Conservation (phyloP, 768 basidiomycete species). For the Calocybe indica region DNA sequence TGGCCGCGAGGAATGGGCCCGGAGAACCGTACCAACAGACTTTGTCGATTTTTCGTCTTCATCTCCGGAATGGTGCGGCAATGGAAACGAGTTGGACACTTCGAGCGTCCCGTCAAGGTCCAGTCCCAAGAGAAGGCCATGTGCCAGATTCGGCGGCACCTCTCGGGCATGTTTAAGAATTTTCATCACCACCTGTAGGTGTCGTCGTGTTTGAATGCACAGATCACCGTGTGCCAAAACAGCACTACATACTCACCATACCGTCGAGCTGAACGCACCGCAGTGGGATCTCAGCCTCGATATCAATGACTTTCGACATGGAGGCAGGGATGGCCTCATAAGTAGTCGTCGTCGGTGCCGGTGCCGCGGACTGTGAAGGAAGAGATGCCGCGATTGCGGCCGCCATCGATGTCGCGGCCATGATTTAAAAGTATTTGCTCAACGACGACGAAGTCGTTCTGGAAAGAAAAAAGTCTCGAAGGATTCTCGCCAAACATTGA, state of each 20-base stretch:
- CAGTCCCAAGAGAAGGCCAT: conserved; percentile 84
- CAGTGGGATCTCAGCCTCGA: conserved; percentile 84
- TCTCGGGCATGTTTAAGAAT: conserved; percentile 92
- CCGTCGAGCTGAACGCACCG: conserved; percentile 80
- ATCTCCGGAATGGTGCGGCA: conserved; percentile 67
- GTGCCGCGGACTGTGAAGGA: conserved; percentile 57
- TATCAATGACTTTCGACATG: conserved; percentile 90
- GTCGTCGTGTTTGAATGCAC: background rate
- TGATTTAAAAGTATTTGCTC: conserved; percentile 21
- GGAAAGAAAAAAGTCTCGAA: background rate
- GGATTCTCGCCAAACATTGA: background rate
- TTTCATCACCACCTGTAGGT: conserved; percentile 77
- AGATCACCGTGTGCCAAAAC: background rate
- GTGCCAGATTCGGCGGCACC: conserved; percentile 61
- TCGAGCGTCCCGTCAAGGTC: conserved; percentile 90
- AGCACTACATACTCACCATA: conserved; percentile 48
- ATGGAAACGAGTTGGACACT: conserved; percentile 85
- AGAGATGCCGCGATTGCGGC: conserved; percentile 84
- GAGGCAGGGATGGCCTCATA: conserved; percentile 89
- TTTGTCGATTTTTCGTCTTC: conserved; percentile 83
- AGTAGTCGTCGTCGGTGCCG: conserved; percentile 56
- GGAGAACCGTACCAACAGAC: conserved; percentile 50
- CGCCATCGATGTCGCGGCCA: conserved; percentile 85
- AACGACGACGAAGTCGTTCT: too few species aligned
- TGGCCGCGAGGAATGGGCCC: conserved; percentile 4